Percentiles rank a stretch among this genome's conserved stretches.
phyloP scores from a whole-genome alignment of 2,329 filamentous ascomycete species.

The Aspergillus luchuensis region DNA sequence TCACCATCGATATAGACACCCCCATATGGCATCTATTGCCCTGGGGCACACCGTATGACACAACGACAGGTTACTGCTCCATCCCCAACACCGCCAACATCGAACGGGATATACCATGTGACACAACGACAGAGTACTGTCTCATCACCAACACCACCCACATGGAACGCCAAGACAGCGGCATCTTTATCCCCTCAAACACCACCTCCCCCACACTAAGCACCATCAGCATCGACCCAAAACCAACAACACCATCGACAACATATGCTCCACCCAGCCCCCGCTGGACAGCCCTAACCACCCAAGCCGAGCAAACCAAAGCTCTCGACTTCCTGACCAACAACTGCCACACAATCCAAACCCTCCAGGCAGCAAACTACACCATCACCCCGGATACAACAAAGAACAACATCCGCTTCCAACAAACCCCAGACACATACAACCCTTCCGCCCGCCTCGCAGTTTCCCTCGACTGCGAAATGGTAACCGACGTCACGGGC shows the following conservation, averaged over 20 bases:
- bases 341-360: background rate
- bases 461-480: background rate
- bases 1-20: no score
- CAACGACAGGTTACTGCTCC: no score
- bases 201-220: background rate
- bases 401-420: background rate
- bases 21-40: no score
- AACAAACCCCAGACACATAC: background rate
- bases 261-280: background rate
- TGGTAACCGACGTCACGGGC: background rate
- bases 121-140: no score
- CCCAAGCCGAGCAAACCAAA: background rate
- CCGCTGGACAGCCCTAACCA: background rate
- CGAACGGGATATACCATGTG: no score
- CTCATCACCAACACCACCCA: no score
- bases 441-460: background rate
- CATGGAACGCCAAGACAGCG: no score
- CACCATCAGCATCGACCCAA: background rate
- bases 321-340: background rate
- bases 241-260: background rate
- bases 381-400: background rate
- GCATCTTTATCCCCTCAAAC: no score
- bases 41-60: no score
- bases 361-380: background rate
- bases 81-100: no score